Evolutionary conservation across 1,284 basidiomycete species (phyloP), one percentile per base, ranked within the genome.

Genomic region (Ceratorhiza oryzae-sativae): DNA sequence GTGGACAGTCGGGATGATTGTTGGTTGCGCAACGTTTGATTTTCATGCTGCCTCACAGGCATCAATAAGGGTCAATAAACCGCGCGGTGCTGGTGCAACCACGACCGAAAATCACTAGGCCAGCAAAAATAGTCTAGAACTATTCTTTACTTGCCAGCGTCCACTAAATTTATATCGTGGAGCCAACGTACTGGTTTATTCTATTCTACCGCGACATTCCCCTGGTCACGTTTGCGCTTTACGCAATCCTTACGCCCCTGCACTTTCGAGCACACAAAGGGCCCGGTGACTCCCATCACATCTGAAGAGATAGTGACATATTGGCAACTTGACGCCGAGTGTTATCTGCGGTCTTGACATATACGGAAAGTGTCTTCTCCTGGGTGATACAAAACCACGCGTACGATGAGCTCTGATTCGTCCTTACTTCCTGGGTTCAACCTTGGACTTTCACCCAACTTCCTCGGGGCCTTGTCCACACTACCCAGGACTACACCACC

Each of bases 291-390:
- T 53, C 32, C 32, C 32, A 13, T 30, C 12, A 25, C 48, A 13
- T 30, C 49, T 53, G 49, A 27, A 53, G 25, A 15, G 53, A 34
- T 56, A 10, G 32, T 56, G 32, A 13, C 30, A 56, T 56, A 30
- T 51, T 56, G 53, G 18, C 32, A 36, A 5, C 4, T 36, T 36
- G 15, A 36, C 15, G 30, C n/a, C 53, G 42, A 10, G 32, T 32
- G 18, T n/a, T 56, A 32, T 25, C 8, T 25, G 36, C 20, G 48
- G 62, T 18, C 62, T 49, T 3, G 62, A 65, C 46, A 65, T 2
- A 65, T 53, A 30, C 34, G 62, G 62, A 39, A 65, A 65, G 46
- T 18, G 42, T 39, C 48, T 41, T 42, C 36, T 61, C 25, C 58
- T 3, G 23, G 25, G 36, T 42, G 49, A 67, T 55, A 53, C 27